These are phyloP conservation scores for Phytophthora multivora DNA, from an alignment of 352 stramenopile species.

Conservation along the genomic window DNA sequence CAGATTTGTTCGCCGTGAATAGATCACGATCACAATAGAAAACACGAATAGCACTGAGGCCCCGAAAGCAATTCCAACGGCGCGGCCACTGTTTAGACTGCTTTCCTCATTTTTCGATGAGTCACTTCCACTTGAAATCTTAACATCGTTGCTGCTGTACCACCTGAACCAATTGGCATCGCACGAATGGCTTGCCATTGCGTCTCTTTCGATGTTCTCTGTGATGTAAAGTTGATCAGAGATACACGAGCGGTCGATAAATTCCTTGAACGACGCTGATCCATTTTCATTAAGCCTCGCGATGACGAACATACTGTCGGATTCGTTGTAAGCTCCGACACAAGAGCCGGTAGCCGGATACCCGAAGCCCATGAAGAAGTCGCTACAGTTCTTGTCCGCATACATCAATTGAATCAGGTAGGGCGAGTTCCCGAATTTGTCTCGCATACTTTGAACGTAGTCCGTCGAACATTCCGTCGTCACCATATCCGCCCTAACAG, in stretches of 20 bases:
- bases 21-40: neutral
- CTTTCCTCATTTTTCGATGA: too few relatives aligned
- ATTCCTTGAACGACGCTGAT: slow-evolving; percentile 13
- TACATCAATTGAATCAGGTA: slow-evolving; percentile 15
- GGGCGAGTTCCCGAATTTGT: slow-evolving; percentile 14
- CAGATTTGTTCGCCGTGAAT: neutral
- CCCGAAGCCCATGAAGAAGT: neutral
- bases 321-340: slow-evolving; percentile 21
- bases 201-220: neutral
- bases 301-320: slow-evolving; percentile 6
- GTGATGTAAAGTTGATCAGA: neutral
- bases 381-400: slow-evolving; percentile 4
- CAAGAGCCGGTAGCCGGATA: slow-evolving; percentile 14
- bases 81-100: neutral
- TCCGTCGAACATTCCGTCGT: slow-evolving; percentile 11
- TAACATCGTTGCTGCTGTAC: slow-evolving; percentile 17
- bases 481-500: slow-evolving; percentile 7
- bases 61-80: slow-evolving; percentile 4
- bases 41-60: neutral
- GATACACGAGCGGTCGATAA: slow-evolving; percentile 1
- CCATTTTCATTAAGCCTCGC: slow-evolving; percentile 11
- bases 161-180: neutral
- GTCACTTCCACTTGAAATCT: neutral
- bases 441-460: slow-evolving; percentile 5
- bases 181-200: slow-evolving; percentile 6